Percentiles rank a stretch among this genome's conserved stretches.
Conservation (phyloP, 179 eudicot species). For the Beta macrorhiza region DNA sequence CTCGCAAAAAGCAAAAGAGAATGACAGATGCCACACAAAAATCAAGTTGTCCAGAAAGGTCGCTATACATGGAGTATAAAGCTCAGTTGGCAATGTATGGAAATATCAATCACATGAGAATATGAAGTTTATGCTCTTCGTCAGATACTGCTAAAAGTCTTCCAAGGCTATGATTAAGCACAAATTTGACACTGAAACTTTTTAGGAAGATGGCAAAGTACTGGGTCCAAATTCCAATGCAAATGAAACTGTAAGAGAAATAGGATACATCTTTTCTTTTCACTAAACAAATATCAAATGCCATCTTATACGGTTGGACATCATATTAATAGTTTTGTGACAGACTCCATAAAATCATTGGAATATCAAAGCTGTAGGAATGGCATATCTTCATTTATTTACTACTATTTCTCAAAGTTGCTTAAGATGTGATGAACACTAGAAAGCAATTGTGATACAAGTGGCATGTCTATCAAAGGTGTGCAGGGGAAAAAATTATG, state of each 20-base stretch:
- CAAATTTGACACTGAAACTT: background rate
- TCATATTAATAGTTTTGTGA: background rate
- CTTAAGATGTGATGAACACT: background rate
- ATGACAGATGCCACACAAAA: background rate
- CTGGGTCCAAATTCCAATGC: background rate
- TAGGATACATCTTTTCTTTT: background rate
- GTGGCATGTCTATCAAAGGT: background rate
- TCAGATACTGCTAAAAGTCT: background rate
- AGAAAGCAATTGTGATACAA: background rate
- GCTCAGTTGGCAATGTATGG: background rate
- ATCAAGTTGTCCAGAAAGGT: background rate
- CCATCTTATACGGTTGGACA: background rate
- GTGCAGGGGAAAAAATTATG: background rate
- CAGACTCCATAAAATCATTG: background rate
- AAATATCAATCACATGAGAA: background rate
- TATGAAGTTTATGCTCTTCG: background rate
- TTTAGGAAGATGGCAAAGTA: background rate
- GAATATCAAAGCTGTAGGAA: background rate
- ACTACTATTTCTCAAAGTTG: background rate
- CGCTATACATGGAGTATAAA: background rate
- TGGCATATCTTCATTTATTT: background rate
- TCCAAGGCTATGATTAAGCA: background rate
- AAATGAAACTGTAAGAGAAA: background rate
- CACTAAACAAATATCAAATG: background rate
- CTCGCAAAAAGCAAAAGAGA: background rate